These are phyloP conservation scores for Schizophyllum commune DNA, from an alignment of 1,284 basidiomycete genomes.

Conservation along the genomic window DNA sequence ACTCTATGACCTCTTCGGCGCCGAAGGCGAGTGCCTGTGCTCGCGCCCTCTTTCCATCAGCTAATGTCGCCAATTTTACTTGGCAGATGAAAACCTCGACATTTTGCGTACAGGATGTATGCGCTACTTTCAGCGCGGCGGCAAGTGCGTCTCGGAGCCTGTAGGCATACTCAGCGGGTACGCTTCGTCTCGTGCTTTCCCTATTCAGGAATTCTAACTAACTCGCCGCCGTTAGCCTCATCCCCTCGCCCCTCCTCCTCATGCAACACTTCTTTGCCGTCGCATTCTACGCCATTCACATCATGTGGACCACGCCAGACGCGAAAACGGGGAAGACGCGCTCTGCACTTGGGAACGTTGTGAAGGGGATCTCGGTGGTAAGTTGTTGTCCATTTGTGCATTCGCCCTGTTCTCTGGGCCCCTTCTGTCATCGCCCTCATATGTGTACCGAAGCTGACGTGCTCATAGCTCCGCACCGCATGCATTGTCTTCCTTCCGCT, in stretches of 20 bases:
- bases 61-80: neutral
- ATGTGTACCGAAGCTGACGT: neutral
- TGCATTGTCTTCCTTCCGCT: constrained; percentile 81
- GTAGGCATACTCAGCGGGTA: constrained; percentile 84
- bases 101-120: constrained; percentile 92
- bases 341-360: constrained; percentile 28
- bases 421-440: constrained; percentile 7
- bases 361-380: constrained; percentile 2
- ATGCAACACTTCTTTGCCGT: constrained; percentile 94
- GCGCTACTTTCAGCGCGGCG: constrained; percentile 94
- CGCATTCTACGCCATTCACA: constrained; percentile 88
- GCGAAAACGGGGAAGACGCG: constrained; percentile 14
- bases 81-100: constrained; percentile 65
- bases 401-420: too few relatives aligned
- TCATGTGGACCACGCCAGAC: constrained; percentile 67
- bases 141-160: constrained; percentile 83
- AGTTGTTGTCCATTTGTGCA: neutral
- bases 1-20: constrained; percentile 86
- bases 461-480: constrained; percentile 74
- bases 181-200: constrained; percentile 19
- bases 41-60: constrained; percentile 1
- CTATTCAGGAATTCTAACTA: too few relatives aligned
- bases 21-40: constrained; percentile 54
- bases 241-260: constrained; percentile 72
- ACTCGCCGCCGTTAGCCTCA: too few relatives aligned